phyloP scores from a whole-genome alignment of 371 early-diverging fungal genomes.

The Phascolomyces articulosus region DNA sequence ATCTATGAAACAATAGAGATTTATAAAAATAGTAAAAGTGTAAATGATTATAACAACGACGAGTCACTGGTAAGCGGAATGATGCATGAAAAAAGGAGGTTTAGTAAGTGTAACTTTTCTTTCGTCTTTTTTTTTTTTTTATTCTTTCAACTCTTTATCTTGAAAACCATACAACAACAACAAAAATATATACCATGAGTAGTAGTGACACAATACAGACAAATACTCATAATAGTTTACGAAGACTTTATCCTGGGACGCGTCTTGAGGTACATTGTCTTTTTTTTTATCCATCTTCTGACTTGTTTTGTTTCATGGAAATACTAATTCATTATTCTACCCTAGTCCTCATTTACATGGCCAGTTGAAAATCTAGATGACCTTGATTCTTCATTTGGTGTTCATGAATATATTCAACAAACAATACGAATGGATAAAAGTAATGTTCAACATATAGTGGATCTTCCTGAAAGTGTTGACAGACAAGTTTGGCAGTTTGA shows the following conservation, averaged over 20 bases:
- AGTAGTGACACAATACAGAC: conserved; percentile 5
- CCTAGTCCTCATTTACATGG: conserved; percentile 54
- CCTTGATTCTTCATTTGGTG: conserved; percentile 75
- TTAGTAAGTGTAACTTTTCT: too few species aligned
- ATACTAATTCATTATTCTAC: too few species aligned
- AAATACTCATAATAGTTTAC: neutral
- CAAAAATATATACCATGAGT: neutral
- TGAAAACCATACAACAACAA: too few species aligned
- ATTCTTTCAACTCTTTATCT: too few species aligned
- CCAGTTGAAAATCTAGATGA: conserved; percentile 57
- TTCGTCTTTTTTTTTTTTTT: too few species aligned
- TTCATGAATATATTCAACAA: conserved; percentile 86
- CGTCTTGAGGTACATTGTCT: conserved; percentile 36
- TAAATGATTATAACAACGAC: too few species aligned
- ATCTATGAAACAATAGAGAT: too few species aligned
- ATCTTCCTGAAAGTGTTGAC: conserved; percentile 73
- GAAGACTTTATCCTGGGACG: conserved; percentile 45
- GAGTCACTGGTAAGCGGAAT: too few species aligned
- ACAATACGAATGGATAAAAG: conserved; percentile 69
- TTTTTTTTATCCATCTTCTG: neutral
- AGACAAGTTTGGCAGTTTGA: conserved; percentile 87
- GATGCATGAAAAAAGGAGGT: too few species aligned
- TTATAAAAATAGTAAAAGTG: too few species aligned
- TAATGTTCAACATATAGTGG: conserved; percentile 63
- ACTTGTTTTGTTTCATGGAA: neutral